Evolutionary conservation across 306 rosid species (phyloP).

Genomic region (Inga oerstediana): DNA sequence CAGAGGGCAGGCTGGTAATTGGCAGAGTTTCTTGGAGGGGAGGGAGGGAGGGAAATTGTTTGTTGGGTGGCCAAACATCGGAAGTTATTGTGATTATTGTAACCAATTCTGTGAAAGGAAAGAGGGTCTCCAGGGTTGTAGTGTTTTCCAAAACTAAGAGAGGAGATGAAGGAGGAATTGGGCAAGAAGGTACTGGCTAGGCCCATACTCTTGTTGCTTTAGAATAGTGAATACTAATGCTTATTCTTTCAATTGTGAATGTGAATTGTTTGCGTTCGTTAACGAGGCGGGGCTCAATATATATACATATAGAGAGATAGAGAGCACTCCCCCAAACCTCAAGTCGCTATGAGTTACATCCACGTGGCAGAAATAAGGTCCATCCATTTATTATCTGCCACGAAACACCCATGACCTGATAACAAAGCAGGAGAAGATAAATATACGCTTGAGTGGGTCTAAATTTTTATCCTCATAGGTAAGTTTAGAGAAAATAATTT

Average conservation of each 20-base stretch:
- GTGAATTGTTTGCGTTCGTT: background rate
- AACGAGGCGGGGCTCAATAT: background rate
- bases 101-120: background rate
- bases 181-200: background rate
- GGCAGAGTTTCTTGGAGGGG: slow-evolving; percentile 37
- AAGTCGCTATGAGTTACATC: background rate
- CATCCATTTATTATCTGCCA: no score
- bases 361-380: background rate
- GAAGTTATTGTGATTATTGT: background rate
- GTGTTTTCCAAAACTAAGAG: background rate
- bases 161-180: background rate
- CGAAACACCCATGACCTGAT: no score
- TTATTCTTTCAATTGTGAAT: background rate
- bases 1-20: slow-evolving; percentile 54
- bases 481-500: no score
- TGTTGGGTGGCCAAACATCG: slow-evolving; percentile 25
- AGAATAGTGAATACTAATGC: background rate
- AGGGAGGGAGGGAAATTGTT: background rate
- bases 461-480: no score
- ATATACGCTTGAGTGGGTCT: no score
- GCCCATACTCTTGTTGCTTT: slow-evolving; percentile 7
- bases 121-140: background rate
- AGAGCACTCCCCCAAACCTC: background rate
- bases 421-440: no score
- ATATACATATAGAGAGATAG: no score